phyloP scores from a whole-genome alignment of 2,329 filamentous ascomycete genomes.

The Colletotrichum sidae region DNA sequence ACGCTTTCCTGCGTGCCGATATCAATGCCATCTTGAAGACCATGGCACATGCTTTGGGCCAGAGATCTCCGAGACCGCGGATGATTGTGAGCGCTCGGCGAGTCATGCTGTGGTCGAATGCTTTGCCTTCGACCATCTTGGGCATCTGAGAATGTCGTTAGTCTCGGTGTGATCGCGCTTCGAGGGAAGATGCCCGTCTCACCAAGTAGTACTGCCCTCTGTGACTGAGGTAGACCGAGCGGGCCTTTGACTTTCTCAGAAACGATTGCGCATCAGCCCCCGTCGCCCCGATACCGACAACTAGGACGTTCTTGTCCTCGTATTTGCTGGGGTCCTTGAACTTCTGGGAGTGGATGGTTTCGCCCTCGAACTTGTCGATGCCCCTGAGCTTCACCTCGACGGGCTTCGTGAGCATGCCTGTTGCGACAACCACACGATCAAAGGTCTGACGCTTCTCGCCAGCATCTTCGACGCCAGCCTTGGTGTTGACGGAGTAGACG shows the following conservation, averaged over 20 bases:
- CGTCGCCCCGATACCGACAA: slow-evolving; percentile 84
- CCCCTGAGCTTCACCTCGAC: slow-evolving; percentile 33
- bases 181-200: not conserved
- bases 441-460: slow-evolving; percentile 2
- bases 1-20: slow-evolving; percentile 20
- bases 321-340: slow-evolving; percentile 35
- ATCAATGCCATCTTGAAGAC: slow-evolving; percentile 11
- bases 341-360: slow-evolving; percentile 32
- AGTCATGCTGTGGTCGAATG: slow-evolving; percentile 29
- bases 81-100: slow-evolving; percentile 9
- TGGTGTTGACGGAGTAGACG: not conserved
- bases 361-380: slow-evolving; percentile 37
- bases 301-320: slow-evolving; percentile 65
- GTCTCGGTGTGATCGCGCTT: not conserved
- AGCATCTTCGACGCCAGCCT: not conserved
- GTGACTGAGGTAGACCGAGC: slow-evolving; percentile 34
- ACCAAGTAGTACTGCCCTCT: slow-evolving; percentile 27
- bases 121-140: slow-evolving; percentile 19
- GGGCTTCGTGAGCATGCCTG: slow-evolving; percentile 25
- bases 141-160: slow-evolving; percentile 14
- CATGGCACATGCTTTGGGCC: not conserved
- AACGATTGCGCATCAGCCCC: slow-evolving; percentile 69
- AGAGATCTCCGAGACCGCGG: slow-evolving; percentile 18
- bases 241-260: slow-evolving; percentile 29
- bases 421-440: slow-evolving; percentile 35